Base-by-base conservation (phyloP, 225 moss, liverwort and hornwort species). In the Bryoerythrophyllum caledonicum region DNA sequence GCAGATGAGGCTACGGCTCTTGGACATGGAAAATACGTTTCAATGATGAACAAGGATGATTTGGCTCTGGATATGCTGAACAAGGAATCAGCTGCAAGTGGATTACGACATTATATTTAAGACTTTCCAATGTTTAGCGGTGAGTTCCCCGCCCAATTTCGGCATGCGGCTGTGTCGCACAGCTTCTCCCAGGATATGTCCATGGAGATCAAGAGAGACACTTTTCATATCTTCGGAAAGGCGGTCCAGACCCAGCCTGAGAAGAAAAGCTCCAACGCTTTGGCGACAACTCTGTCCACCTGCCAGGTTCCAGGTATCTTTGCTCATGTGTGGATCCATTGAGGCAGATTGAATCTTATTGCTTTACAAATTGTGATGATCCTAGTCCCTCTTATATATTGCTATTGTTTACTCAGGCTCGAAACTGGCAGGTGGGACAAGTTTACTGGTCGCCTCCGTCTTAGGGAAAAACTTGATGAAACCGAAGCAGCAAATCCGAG, bases 381-480 rank as follows among this genome's bases (percentile, higher is more conserved):
- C 75, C 71, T 81, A 78, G 78, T 63, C 77, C 78, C 70, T 72
- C 86, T 81, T 78, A 78, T 78, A 68, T 76, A 76, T 57, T 83
- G 81, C 81, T 71, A 79, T 67, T 83, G 74, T 83, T 77, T 74
- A 77, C 78, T 77, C 80, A 81, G 84, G 77, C 82, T 84, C 82
- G 68, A 77, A 80, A 71, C 78, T 78, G 64, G 82, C 83, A 86
- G 88, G 88, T 83, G 86, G 83, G 57, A 86, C 86, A 68, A 89
- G 86, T 85, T 83, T 86, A 68, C 60, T 89, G 23, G 86, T 89
- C 37, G 88, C 83, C 71, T 89, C 83, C 60, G 86, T 89, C 63
- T 69, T 89, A 67, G 88, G 86, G 57, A 89, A 89, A 67, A 82
- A 77, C 40, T 49, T 81, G 48, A 64, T 52, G 78, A 86, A 85